Evolutionary conservation across 2,329 filamentous ascomycete species (phyloP).

Genomic region (Phaeoacremonium minimum): DNA sequence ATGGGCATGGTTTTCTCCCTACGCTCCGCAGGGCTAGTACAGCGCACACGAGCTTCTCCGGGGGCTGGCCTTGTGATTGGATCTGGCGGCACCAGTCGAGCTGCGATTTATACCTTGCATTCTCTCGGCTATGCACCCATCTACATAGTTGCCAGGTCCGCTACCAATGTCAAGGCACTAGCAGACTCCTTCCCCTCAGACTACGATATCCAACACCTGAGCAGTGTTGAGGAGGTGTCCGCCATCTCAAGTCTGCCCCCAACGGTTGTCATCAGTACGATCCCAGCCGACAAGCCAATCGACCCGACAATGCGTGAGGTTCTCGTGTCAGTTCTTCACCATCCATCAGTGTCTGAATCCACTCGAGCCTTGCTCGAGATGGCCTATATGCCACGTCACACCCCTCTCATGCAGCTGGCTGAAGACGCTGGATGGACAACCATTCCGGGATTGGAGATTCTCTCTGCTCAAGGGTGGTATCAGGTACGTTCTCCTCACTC

Average conservation of each 20-base stretch:
- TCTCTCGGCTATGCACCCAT: slow-evolving; percentile 80
- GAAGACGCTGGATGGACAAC: slow-evolving; percentile 74
- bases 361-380: slow-evolving; percentile 77
- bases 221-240: slow-evolving; percentile 42
- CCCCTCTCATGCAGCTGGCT: slow-evolving; percentile 80
- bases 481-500: slow-evolving; percentile 56
- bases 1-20: slow-evolving; percentile 83
- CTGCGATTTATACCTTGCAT: slow-evolving; percentile 84
- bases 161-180: slow-evolving; percentile 63
- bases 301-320: slow-evolving; percentile 66
- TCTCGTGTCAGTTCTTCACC: slow-evolving; percentile 49
- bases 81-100: slow-evolving; percentile 85
- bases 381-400: slow-evolving; percentile 88
- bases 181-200: slow-evolving; percentile 66
- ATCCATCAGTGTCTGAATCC: slow-evolving; percentile 27
- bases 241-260: slow-evolving; percentile 48
- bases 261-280: slow-evolving; percentile 78
- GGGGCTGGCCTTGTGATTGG: slow-evolving; percentile 77
- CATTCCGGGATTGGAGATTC: slow-evolving; percentile 82
- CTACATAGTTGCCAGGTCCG: slow-evolving; percentile 78
- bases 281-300: slow-evolving; percentile 83
- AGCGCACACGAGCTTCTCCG: slow-evolving; percentile 22
- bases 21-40: slow-evolving; percentile 58
- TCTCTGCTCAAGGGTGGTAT: slow-evolving; percentile 84
- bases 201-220: slow-evolving; percentile 67